Base-by-base conservation (phyloP, 352 stramenopile species). In the Globisporangium recalcitrans region DNA sequence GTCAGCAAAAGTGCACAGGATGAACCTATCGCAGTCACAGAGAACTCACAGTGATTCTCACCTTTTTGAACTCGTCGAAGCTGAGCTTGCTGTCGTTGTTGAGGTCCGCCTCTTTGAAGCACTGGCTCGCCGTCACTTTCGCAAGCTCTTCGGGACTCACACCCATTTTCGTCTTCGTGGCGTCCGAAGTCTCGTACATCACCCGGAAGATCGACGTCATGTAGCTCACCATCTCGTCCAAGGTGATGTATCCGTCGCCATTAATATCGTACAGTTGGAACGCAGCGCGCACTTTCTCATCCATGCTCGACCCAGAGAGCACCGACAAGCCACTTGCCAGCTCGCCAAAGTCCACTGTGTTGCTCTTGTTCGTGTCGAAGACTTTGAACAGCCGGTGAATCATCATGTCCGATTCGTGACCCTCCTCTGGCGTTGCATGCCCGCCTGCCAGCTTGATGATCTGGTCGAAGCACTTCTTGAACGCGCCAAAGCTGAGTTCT, bases 11-110 rank as follows among this genome's bases (percentile, higher is more conserved):
- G 1, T 8, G 3, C 38, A 46, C 31, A 65, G 19, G 24, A 19
- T 31, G 4, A 58, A 48, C 19, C 24, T 16, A 10, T 21, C 19
- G 14, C 36, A 52, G 21, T 22, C 8, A 58, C 52, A 61, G 60
- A 42, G 22, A 29, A 21, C 26, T 14, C 9, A 10, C 51, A 57
- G 10, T 4, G 10, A 42, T 44, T 58, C 29, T 5, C 44, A 94
- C 85, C 85, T 94, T 90, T 60, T 94, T 94, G 68, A 96, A 96
- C 54, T 95, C 83, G 54, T 93, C 85, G 58, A 95, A 95, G 73
- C 81, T 93, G 36, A 95, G 73, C 60, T 93, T 90, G 58, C 84
- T 77, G 67, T 96, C 85, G 52, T 86, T 73, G 54, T 95, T 93
- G 29, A 94, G 62, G 56, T 95, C 85, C 8, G 85, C 84, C 52